Evolutionary conservation across 2,329 filamentous ascomycete species (phyloP), one percentile per base, ranked within the genome.

Genomic region (Ploettnerulaceae sp.): DNA sequence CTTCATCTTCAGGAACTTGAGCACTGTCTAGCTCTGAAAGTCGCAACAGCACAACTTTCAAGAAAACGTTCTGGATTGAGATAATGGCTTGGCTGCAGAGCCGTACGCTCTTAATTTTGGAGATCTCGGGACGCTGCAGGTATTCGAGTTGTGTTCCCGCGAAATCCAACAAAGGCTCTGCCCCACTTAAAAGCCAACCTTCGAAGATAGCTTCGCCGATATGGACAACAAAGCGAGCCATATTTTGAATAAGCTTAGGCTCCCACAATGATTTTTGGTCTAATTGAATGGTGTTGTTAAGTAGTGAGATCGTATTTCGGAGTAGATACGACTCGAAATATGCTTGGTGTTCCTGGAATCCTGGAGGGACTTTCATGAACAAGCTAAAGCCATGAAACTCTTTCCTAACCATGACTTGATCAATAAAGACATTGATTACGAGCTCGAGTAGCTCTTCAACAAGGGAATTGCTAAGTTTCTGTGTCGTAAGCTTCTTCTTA

Each of bases 251-350:
- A 1, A 94, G 78, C 50, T 84, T 82, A 1, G 93, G 87, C 62
- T 97, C 90, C 46, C 80, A 78, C 1, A 97, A 72, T 0, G 84
- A 69, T 45, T 82, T 81, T 58, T 86, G 81, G 53, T 90, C 79
- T 2, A 84, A 68, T 50, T 87, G 80, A 7, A 97, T 74, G 17
- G 79, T 74, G 47, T 77, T 85, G 25, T 79, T 78, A 12, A 95
- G 69, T 22, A 85, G 79, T 3, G 81, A 76, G 35, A 96, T 76
- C 0, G 86, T 81, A 54, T 84, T 84, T 21, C 82, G 79, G 15
- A 97, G 71, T 3, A 97, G 71, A 61, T 90, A 96, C 0, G 93
- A 95, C 62, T 95, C 89, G 56, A 98, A 96, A 63, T 90, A 95
- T 0, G 89, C 89, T 60, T 96, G 90, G 57, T 97, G 89, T 62